Conservation (phyloP, 106 monocot species). For the Iris macrosiphon region DNA sequence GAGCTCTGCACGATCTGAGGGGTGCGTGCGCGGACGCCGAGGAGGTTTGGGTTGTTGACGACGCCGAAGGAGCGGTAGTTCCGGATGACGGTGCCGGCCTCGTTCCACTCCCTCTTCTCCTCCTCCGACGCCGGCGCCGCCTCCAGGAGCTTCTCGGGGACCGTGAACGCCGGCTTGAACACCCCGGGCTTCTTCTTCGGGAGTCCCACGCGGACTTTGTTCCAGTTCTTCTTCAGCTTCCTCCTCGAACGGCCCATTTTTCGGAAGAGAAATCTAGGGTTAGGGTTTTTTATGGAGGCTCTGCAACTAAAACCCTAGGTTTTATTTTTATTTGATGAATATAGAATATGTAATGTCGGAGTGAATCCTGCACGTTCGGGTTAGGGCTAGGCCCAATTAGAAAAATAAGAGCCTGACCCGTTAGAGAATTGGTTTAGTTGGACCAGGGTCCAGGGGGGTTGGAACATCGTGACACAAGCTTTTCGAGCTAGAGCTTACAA, state of each 20-base stretch:
- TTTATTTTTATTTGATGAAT: too few relatives aligned
- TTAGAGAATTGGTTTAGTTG: too few relatives aligned
- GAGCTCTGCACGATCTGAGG: constrained; percentile 51
- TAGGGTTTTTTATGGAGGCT: too few relatives aligned
- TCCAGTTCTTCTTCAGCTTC: constrained; percentile 58
- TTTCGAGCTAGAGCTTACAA: too few relatives aligned
- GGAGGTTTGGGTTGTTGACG: constrained; percentile 83
- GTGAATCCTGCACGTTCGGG: too few relatives aligned
- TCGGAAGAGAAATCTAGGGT: too few relatives aligned
- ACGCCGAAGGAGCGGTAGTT: constrained; percentile 91
- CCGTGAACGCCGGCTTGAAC: constrained; percentile 79
- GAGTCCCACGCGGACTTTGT: constrained; percentile 73
- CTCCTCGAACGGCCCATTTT: constrained; percentile 88
- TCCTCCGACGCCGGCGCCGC: constrained; percentile 4
- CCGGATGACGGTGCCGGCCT: constrained; percentile 53
- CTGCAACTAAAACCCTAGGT: too few relatives aligned
- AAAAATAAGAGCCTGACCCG: too few relatives aligned
- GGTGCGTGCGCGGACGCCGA: constrained; percentile 67
- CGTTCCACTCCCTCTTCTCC: constrained; percentile 38
- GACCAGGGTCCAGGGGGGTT: too few relatives aligned
- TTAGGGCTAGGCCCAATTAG: too few relatives aligned
- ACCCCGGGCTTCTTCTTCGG: constrained; percentile 81
- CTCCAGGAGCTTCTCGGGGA: constrained; percentile 43
- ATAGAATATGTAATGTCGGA: too few relatives aligned
- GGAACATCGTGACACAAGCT: too few relatives aligned